Evolutionary conservation across 2,329 filamentous ascomycete species (phyloP).

Genomic region (Cladophialophora bantiana): DNA sequence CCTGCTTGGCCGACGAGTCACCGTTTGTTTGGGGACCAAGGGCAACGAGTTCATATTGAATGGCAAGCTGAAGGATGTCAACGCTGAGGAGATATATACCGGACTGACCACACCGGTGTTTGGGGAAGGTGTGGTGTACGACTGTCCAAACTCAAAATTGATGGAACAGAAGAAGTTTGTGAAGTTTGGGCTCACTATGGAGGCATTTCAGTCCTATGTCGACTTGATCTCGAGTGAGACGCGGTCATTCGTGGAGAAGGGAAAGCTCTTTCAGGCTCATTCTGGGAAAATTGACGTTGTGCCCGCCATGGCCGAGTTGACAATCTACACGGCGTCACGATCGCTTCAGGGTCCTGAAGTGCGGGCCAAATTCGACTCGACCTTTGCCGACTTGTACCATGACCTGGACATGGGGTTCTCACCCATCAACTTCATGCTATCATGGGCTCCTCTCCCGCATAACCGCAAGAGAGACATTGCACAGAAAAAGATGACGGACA

Average conservation of each 20-base stretch:
- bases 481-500: constrained; percentile 71
- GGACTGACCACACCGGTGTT: constrained; percentile 76
- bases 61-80: constrained; percentile 87
- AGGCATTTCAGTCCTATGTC: constrained; percentile 73
- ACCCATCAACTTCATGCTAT: constrained; percentile 82
- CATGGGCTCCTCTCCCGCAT: constrained; percentile 78
- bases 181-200: constrained; percentile 68
- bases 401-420: constrained; percentile 81
- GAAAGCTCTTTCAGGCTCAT: constrained; percentile 64
- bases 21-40: constrained; percentile 79
- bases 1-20: constrained; percentile 85
- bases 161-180: constrained; percentile 94
- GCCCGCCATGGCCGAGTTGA: constrained; percentile 75
- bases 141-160: constrained; percentile 88
- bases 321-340: constrained; percentile 80
- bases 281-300: constrained; percentile 68
- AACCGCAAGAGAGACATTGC: constrained; percentile 76
- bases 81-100: constrained; percentile 87
- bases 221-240: constrained; percentile 78
- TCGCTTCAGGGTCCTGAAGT: constrained; percentile 79
- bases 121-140: constrained; percentile 74
- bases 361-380: constrained; percentile 72
- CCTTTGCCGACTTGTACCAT: constrained; percentile 78
- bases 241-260: constrained; percentile 63
- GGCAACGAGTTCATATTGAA: constrained; percentile 95